A percentile compares a stretch with the other conserved stretches of the same genome.
phyloP scores from a whole-genome alignment of 1,284 basidiomycete genomes.

The Amylostereum areolatum region DNA sequence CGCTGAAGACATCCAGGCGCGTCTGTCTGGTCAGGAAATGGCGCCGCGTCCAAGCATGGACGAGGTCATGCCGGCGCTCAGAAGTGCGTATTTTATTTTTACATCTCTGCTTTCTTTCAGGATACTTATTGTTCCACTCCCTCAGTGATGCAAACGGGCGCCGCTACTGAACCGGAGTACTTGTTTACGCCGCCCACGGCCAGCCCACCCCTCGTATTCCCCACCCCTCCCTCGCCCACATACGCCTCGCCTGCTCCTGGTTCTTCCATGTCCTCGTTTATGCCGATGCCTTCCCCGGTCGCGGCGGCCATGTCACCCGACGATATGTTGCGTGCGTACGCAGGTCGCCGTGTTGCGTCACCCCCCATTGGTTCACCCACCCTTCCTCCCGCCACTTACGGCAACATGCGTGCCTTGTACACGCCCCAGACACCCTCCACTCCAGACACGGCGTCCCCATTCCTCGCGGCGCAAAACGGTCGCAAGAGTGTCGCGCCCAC shows the following conservation, averaged over 20 bases:
- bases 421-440: constrained; percentile 32
- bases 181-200: constrained; percentile 28
- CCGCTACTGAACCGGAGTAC: constrained; percentile 29
- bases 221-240: constrained; percentile 24
- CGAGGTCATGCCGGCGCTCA: constrained; percentile 58
- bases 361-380: constrained; percentile 14
- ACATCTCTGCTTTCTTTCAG: constrained; percentile 6
- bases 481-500: constrained; percentile 1
- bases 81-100: constrained; percentile 35
- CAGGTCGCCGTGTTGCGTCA: constrained; percentile 39
- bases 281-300: constrained; percentile 40
- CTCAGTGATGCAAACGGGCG: constrained; percentile 61
- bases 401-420: constrained; percentile 13
- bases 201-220: constrained; percentile 14
- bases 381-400: constrained; percentile 21
- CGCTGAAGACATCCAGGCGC: constrained; percentile 54
- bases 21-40: constrained; percentile 23
- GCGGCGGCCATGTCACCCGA: constrained; percentile 57
- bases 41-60: constrained; percentile 33
- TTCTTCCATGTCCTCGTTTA: constrained; percentile 32
- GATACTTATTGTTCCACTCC: constrained; percentile 1
- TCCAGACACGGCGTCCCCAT: constrained; percentile 17
- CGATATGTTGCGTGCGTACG: constrained; percentile 71
- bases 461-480: not conserved
- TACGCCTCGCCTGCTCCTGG: constrained; percentile 27